These are phyloP conservation scores for Aspergillus pseudotamarii DNA, from an alignment of 2,329 filamentous ascomycete species.

Conservation along the genomic window DNA sequence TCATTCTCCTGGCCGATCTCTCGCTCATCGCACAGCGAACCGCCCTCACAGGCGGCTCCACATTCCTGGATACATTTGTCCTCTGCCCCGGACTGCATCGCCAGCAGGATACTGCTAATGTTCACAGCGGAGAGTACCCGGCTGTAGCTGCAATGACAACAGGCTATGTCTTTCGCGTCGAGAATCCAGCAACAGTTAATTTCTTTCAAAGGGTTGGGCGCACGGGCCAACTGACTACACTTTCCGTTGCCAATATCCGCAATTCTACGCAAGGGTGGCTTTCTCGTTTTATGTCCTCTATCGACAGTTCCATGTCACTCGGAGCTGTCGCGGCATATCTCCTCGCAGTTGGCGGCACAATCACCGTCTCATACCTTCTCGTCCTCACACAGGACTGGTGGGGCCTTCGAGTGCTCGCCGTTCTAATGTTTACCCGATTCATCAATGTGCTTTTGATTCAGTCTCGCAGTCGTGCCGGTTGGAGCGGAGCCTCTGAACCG, in stretches of 20 bases:
- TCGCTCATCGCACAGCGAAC: background rate
- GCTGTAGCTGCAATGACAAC: background rate
- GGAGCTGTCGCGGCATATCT: background rate
- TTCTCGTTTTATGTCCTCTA: background rate
- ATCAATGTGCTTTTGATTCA: background rate
- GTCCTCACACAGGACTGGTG: background rate
- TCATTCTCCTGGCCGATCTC: background rate
- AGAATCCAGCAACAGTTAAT: background rate
- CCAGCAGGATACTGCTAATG: background rate
- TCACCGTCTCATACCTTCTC: background rate
- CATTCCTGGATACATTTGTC: background rate
- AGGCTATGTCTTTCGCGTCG: background rate
- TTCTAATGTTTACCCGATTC: background rate
- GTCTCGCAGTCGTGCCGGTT: background rate
- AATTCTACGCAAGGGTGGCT: background rate
- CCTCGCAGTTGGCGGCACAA: background rate
- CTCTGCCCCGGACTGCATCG: background rate
- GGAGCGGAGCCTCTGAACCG: background rate
- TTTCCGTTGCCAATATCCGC: background rate
- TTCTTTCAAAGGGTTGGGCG: background rate
- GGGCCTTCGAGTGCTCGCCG: background rate
- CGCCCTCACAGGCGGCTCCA: background rate
- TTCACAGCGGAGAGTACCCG: background rate
- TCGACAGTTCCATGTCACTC: background rate
- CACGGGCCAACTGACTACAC: background rate